Percentiles rank a stretch among this genome's conserved stretches.
These are phyloP conservation scores for Lodderomyces parapsilosis DNA, from an alignment of 1,139 yeast genomes.

Conservation along the genomic window DNA sequence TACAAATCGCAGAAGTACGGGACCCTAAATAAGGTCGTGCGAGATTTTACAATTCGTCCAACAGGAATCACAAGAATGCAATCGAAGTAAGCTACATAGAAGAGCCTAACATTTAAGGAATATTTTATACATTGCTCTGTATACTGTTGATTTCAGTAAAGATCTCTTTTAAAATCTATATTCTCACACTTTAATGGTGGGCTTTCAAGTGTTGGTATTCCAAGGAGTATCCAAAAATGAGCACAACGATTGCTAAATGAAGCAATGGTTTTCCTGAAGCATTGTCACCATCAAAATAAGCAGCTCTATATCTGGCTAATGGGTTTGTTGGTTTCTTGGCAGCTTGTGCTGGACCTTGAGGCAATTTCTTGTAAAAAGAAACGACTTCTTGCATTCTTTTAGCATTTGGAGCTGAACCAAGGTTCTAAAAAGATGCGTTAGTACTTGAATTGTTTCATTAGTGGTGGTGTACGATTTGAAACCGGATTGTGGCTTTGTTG, in stretches of 20 bases:
- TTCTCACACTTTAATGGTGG: conserved; percentile 29
- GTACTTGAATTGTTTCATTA: background rate
- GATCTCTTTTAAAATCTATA: background rate
- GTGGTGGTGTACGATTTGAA: no score
- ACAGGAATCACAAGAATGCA: background rate
- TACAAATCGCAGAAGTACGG: background rate
- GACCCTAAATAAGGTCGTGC: background rate
- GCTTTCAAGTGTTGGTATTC: conserved; percentile 81
- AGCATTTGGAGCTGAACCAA: conserved; percentile 94
- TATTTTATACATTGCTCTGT: background rate
- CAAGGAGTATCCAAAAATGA: conserved; percentile 82
- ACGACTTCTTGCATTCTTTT: conserved; percentile 96
- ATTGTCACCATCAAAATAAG: conserved; percentile 74
- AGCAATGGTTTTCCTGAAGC: conserved; percentile 80
- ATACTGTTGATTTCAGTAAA: background rate
- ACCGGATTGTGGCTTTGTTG: no score
- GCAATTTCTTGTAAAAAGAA: conserved; percentile 91
- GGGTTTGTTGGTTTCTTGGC: conserved; percentile 68
- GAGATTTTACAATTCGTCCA: background rate
- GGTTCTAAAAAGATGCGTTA: conserved; percentile 50
- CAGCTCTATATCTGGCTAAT: conserved; percentile 74
- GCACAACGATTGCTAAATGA: conserved; percentile 71
- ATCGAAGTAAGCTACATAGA: background rate
- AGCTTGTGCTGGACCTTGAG: conserved; percentile 87
- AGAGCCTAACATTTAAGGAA: background rate